phyloP scores from a whole-genome alignment of 169 alveolate genomes.

The Cyclospora cayetanensis region DNA sequence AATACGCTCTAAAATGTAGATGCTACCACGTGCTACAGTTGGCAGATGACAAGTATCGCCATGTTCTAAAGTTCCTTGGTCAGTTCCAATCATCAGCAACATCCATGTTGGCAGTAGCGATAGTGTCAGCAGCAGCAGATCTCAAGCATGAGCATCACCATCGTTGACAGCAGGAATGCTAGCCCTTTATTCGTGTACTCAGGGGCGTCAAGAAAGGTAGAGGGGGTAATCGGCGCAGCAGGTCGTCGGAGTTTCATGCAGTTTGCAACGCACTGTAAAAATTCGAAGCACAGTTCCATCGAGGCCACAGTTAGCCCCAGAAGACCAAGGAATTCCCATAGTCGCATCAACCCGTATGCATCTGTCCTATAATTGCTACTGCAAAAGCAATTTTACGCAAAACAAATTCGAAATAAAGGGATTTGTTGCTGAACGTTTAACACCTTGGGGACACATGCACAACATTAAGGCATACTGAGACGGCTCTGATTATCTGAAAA shows the following conservation, averaged over 20 bases:
- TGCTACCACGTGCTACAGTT: too few relatives aligned
- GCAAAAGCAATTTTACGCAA: too few relatives aligned
- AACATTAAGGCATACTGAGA: too few relatives aligned
- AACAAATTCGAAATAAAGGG: not conserved
- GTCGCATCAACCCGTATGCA: too few relatives aligned
- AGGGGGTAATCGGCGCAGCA: conserved; percentile 14
- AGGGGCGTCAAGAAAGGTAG: conserved; percentile 23
- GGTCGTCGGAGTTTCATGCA: conserved; percentile 16
- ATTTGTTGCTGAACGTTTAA: too few relatives aligned
- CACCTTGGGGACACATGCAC: too few relatives aligned
- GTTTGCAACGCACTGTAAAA: not conserved
- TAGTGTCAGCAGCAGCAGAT: not conserved
- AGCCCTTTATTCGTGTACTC: not conserved
- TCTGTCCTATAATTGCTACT: too few relatives aligned
- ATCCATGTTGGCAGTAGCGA: not conserved
- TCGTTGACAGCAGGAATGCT: not conserved
- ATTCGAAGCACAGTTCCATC: not conserved
- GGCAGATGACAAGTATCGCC: too few relatives aligned
- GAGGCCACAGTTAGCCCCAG: not conserved
- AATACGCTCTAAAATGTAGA: too few relatives aligned
- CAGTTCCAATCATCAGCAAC: conserved; percentile 13
- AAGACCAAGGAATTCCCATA: not conserved
- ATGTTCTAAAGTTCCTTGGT: too few relatives aligned
- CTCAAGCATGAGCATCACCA: not conserved
- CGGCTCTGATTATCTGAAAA: too few relatives aligned